Percentiles rank a stretch among this genome's conserved stretches.
Evolutionary conservation across 257 asterid genomes (phyloP).

Genomic region (Ajuga chamaepitys): DNA sequence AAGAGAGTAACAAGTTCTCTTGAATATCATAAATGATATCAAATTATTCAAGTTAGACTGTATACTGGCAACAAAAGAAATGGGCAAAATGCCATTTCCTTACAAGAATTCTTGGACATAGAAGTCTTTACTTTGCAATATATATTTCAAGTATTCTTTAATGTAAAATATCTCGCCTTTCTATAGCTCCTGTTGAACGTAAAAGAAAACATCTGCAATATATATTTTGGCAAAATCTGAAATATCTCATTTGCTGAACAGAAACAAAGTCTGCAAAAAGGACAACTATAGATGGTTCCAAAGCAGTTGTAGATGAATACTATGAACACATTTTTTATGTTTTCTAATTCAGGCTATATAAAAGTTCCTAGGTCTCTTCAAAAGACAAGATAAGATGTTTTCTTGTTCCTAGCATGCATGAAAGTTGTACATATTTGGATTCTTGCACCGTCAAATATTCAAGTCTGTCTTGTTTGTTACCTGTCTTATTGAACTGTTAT

Average conservation of each 20-base stretch:
- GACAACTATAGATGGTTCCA: slow-evolving; percentile 12
- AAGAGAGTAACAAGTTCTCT: neutral
- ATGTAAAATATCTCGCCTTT: neutral
- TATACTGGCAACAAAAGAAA: neutral
- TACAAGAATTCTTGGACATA: neutral
- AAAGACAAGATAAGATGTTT: neutral
- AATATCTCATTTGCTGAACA: neutral
- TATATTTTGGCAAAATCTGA: neutral
- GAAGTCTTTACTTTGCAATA: neutral
- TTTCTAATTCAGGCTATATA: neutral
- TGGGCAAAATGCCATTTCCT: neutral
- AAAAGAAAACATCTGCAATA: neutral
- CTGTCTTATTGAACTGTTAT: neutral
- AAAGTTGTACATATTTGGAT: neutral
- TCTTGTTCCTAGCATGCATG: slow-evolving; percentile 1
- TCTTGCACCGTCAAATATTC: neutral
- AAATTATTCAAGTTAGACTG: neutral
- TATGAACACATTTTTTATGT: slow-evolving; percentile 8
- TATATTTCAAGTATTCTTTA: neutral
- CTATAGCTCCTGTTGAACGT: neutral
- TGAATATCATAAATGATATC: neutral
- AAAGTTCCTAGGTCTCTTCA: neutral
- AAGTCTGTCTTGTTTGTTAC: neutral
- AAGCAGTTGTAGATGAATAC: slow-evolving; percentile 9
- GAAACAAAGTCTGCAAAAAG: neutral